These are phyloP conservation scores for Syzygium aqueum DNA, from an alignment of 345 rosid species.

Conservation along the genomic window DNA sequence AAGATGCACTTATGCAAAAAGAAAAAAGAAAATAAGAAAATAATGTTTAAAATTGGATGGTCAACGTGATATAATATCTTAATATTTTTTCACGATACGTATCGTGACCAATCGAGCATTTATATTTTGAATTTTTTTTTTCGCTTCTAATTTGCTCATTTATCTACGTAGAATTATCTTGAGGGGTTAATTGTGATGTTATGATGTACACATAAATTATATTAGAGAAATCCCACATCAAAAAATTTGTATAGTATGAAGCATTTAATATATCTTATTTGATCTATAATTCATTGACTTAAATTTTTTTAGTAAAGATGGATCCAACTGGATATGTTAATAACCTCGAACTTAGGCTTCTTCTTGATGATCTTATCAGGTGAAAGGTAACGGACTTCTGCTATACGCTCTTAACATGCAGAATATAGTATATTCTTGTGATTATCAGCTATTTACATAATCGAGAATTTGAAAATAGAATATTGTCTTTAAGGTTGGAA, in stretches of 20 bases:
- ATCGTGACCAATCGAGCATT: neutral
- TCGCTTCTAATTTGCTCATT: neutral
- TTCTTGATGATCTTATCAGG: too few relatives aligned
- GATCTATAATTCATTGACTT: too few relatives aligned
- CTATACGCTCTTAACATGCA: rapidly evolving
- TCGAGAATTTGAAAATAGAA: rapidly evolving
- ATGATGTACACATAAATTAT: rapidly evolving
- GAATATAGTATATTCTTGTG: too few relatives aligned
- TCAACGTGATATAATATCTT: neutral
- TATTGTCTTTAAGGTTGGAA: too few relatives aligned
- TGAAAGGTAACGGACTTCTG: too few relatives aligned
- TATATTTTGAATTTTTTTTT: neutral
- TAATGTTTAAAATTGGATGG: neutral
- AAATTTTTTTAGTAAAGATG: too few relatives aligned
- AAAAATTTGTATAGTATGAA: rapidly evolving
- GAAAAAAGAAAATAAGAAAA: neutral
- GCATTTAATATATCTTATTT: too few relatives aligned
- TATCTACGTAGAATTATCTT: rapidly evolving
- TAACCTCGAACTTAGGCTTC: too few relatives aligned
- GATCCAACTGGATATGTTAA: too few relatives aligned
- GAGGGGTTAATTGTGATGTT: neutral
- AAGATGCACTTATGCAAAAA: neutral
- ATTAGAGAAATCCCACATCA: rapidly evolving
- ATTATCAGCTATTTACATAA: rapidly evolving
- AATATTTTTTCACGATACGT: neutral